Evolutionary conservation across 2,329 filamentous ascomycete genomes (phyloP).

Genomic region (Scedosporium aurantiacum): DNA sequence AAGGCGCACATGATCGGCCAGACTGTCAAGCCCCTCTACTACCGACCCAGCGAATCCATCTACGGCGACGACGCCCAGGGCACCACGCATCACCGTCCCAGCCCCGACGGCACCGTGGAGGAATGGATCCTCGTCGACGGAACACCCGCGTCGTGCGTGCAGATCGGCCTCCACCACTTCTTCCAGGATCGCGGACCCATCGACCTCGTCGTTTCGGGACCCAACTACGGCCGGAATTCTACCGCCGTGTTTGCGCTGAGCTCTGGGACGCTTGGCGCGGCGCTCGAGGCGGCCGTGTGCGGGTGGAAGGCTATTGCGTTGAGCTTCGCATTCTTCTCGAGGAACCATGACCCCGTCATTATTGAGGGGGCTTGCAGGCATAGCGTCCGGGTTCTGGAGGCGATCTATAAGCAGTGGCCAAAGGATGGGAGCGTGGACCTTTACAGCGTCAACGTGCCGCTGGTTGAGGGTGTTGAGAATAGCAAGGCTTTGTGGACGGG

Average conservation of each 20-base stretch:
- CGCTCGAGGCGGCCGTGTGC: constrained; percentile 66
- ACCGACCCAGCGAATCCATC: constrained; percentile 44
- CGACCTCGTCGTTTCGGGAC: constrained; percentile 68
- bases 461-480: constrained; percentile 62
- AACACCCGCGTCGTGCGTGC: constrained; percentile 69
- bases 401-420: constrained; percentile 65
- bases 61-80: constrained; percentile 43
- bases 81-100: constrained; percentile 46
- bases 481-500: constrained; percentile 71
- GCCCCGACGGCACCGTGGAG: constrained; percentile 47
- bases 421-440: constrained; percentile 58
- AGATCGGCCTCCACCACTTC: constrained; percentile 73
- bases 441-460: constrained; percentile 85
- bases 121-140: constrained; percentile 78
- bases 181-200: constrained; percentile 61
- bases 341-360: constrained; percentile 71
- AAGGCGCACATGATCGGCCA: constrained; percentile 95
- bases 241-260: constrained; percentile 70
- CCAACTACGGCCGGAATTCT: constrained; percentile 75
- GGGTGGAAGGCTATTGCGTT: constrained; percentile 64
- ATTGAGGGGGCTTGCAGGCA: constrained; percentile 68
- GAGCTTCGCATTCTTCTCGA: constrained; percentile 80
- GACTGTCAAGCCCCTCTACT: constrained; percentile 75
- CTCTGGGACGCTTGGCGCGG: constrained; percentile 66
- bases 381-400: constrained; percentile 66